Percentiles rank a stretch among this genome's conserved stretches.
These are phyloP conservation scores for Pestalotiopsis sp. DNA, from an alignment of 2,329 filamentous ascomycete genomes.

Conservation along the genomic window DNA sequence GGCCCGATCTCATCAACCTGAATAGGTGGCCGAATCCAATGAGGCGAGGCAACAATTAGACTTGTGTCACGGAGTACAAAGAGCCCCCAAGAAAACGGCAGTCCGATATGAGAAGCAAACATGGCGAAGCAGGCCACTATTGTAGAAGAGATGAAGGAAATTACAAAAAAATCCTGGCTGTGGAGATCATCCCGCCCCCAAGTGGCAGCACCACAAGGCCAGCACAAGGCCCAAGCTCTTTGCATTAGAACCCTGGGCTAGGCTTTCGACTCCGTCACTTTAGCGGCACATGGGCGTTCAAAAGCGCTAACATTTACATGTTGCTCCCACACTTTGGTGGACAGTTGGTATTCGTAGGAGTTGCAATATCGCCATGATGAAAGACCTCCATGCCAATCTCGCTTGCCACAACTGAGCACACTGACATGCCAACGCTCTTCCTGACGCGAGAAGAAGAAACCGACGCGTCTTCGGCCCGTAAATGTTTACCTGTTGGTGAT, in stretches of 20 bases:
- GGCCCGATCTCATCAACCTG: not conserved
- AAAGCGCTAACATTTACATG: too few relatives aligned
- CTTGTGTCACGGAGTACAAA: not conserved
- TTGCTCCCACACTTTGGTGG: too few relatives aligned
- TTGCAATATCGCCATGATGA: not conserved
- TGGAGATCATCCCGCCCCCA: not conserved
- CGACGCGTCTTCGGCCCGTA: not conserved
- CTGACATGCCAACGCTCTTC: not conserved
- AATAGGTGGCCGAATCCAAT: not conserved
- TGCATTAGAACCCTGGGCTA: too few relatives aligned
- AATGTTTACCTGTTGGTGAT: not conserved
- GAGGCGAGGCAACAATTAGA: not conserved
- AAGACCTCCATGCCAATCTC: not conserved
- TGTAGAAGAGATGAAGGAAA: not conserved
- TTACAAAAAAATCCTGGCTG: not conserved
- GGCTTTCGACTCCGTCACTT: too few relatives aligned
- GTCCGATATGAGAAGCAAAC: not conserved
- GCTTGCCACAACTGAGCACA: not conserved
- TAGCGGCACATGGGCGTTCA: too few relatives aligned
- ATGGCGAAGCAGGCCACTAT: not conserved
- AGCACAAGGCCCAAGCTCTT: too few relatives aligned
- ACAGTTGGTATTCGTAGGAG: too few relatives aligned
- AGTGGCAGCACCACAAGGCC: not conserved
- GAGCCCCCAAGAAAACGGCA: not conserved
- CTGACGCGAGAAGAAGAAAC: not conserved